Evolutionary conservation across 805 yeast species (phyloP), one percentile per base, ranked within the genome.

Genomic region (Jamesozyma gamospora): DNA sequence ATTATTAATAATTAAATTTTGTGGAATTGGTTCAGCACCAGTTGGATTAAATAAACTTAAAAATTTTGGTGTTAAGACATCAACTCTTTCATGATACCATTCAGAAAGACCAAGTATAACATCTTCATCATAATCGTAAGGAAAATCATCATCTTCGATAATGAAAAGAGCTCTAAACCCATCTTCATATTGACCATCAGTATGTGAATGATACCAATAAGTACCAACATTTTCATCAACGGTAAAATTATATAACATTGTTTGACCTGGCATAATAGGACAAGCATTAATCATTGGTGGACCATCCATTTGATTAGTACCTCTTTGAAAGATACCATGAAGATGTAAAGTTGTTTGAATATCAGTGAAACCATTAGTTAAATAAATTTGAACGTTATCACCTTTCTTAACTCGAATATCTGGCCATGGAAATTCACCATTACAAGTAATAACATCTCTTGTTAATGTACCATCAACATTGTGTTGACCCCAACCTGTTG

Each of bases 11-110:
- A 92, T 71, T 50, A 82, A 63, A 58, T 68, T 66, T 49, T 83
- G 82, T 8, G 98, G 98, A 50, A 92, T 79, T 37, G 98, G 98
- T 66, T 92, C 98, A 33, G 97, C 96, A 56, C 98, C 98, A 9
- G 96, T 85, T 43, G 98, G 98, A 64, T 92, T 92, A 67, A 70
- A 78, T 46, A 79, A 59, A 48, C 66, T 74, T 68, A 87, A 57
- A 66, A 92, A 88, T 28, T 51, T 42, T 14, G 70, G 65, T 16
- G 59, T 64, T 49, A 82, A 66, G 29, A 62, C 74, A 19, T 67
- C 66, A 26, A 79, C 69, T 4, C 53, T 40, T 10, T 55, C 70
- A 59, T 86, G 95, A 66, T 92, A 92, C 94, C 96, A 88, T 55
- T 92, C 98, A 35, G 82, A 68, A 32, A 92, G 51, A 8, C 82